Evolutionary conservation across 1,139 yeast species (phyloP).

Genomic region (Pneumocystis carinii): DNA sequence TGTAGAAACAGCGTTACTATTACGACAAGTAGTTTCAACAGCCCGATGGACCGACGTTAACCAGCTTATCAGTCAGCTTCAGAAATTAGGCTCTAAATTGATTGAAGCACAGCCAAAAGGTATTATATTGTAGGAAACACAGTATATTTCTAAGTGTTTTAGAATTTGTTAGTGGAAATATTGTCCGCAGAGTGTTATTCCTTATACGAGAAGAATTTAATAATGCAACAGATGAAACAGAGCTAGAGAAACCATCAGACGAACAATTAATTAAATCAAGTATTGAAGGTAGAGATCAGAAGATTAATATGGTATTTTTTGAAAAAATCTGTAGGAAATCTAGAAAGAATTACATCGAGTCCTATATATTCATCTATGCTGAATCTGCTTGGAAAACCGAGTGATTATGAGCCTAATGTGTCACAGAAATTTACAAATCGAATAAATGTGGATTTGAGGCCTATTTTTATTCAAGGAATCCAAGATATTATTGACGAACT

Average conservation of each 20-base stretch:
- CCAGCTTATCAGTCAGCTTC: slow-evolving; percentile 55
- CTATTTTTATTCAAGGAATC: slow-evolving; percentile 85
- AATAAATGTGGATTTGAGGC: slow-evolving; percentile 47
- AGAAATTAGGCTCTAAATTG: slow-evolving; percentile 30
- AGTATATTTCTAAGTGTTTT: slow-evolving; percentile 19
- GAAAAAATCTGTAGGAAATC: background rate
- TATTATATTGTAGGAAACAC: background rate
- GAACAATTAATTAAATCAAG: background rate
- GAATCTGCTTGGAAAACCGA: slow-evolving; percentile 9
- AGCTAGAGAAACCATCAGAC: background rate
- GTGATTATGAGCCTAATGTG: background rate
- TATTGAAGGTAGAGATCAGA: background rate
- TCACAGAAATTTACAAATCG: background rate
- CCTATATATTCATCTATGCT: slow-evolving; percentile 11
- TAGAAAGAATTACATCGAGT: background rate
- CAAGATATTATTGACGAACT: slow-evolving; percentile 88
- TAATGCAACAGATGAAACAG: slow-evolving; percentile 21
- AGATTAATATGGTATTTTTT: background rate
- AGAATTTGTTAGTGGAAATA: slow-evolving; percentile 79
- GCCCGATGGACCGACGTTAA: slow-evolving; percentile 73
- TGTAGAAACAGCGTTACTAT: slow-evolving; percentile 66
- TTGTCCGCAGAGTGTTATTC: slow-evolving; percentile 77
- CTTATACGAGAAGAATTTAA: slow-evolving; percentile 77
- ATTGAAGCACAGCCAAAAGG: slow-evolving; percentile 30
- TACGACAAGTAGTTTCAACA: slow-evolving; percentile 78